Percentiles rank a stretch among this genome's conserved stretches.
phyloP scores from a whole-genome alignment of 495 filamentous ascomycete genomes.

The Penicillium macrosclerotiorum region DNA sequence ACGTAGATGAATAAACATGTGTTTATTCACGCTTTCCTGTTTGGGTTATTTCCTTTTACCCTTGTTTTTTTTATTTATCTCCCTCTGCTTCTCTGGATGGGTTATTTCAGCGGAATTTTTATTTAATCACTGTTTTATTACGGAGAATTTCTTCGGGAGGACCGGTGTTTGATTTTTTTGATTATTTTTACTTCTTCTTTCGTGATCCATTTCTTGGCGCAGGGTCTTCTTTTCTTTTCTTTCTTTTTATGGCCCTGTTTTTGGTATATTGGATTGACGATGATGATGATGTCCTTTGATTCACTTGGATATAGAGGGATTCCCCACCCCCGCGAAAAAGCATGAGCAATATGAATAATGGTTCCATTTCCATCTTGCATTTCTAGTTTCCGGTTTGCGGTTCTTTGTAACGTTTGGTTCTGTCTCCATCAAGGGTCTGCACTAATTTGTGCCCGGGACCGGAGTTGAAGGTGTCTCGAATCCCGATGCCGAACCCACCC shows the following conservation, averaged over 20 bases:
- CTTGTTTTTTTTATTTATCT: slow-evolving; percentile 8
- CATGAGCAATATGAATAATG: slow-evolving; percentile 3
- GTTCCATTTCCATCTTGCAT: neutral
- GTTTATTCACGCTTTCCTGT: slow-evolving; percentile 7
- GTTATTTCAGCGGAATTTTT: slow-evolving; percentile 10
- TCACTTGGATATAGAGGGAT: slow-evolving; percentile 3
- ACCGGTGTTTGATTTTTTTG: neutral
- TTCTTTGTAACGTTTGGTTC: no score
- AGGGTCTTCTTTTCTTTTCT: neutral
- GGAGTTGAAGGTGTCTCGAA: neutral
- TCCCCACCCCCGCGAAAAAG: neutral
- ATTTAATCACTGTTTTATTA: slow-evolving; percentile 15
- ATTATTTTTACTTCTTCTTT: neutral
- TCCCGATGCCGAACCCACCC: neutral
- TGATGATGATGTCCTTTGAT: slow-evolving; percentile 8
- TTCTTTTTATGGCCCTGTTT: neutral
- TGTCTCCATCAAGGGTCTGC: no score
- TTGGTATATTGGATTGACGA: slow-evolving; percentile 2
- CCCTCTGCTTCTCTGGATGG: slow-evolving; percentile 4
- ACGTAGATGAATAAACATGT: slow-evolving; percentile 17
- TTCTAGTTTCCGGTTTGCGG: neutral
- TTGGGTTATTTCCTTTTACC: slow-evolving; percentile 2
- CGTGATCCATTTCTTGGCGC: no score
- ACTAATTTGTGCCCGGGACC: no score
- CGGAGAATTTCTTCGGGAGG: slow-evolving; percentile 2